Evolutionary conservation across 306 rosid genomes (phyloP).

Genomic region (Sindora glabra): DNA sequence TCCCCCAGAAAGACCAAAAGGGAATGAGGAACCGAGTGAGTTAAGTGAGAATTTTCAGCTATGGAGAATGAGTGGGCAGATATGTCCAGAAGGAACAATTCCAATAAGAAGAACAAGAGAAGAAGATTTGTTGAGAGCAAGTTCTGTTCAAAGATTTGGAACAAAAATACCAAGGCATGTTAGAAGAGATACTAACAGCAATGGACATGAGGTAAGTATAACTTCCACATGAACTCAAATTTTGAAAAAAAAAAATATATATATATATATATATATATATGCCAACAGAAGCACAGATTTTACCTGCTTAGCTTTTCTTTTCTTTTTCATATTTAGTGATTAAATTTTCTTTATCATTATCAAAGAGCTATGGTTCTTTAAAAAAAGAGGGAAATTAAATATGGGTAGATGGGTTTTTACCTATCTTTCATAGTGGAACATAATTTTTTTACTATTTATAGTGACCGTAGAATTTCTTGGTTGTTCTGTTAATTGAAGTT

Average conservation of each 20-base stretch:
- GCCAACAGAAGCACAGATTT: no score
- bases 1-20: constrained; percentile 70
- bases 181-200: constrained; percentile 77
- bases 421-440: constrained; percentile 1
- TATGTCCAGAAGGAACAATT: constrained; percentile 85
- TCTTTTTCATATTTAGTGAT: not conserved
- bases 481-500: no score
- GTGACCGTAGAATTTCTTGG: constrained; percentile 34
- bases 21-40: constrained; percentile 17
- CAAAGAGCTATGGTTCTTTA: not conserved
- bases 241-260: no score
- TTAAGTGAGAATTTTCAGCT: constrained; percentile 44
- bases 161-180: constrained; percentile 54
- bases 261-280: no score
- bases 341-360: not conserved
- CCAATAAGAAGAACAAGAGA: constrained; percentile 87
- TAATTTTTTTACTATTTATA: constrained; percentile 12
- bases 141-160: constrained; percentile 66
- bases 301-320: no score
- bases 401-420: not conserved
- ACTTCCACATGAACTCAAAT: not conserved
- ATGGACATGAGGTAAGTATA: constrained; percentile 93
- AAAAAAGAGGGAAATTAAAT: not conserved
- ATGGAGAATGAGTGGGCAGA: constrained; percentile 66
- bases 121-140: constrained; percentile 70